Conservation (phyloP, 1,139 yeast genomes). For the Hyphopichia khmerensis region DNA sequence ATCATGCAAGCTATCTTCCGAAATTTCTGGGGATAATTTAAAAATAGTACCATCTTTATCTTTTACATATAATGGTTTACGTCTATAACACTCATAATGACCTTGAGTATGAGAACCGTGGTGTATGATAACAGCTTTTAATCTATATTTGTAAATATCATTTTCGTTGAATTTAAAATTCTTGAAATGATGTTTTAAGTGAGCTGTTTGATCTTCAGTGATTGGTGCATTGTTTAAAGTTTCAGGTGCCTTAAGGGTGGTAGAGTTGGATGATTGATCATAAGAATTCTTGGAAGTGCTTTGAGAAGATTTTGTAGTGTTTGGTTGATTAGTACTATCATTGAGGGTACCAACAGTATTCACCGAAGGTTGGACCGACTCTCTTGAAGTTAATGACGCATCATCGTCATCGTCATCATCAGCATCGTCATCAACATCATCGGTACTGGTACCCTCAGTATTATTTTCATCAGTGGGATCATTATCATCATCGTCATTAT, state of each 20-base stretch:
- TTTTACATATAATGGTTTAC: constrained; percentile 63
- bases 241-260: constrained; percentile 18
- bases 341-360: constrained; percentile 14
- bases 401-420: constrained; percentile 17
- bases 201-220: constrained; percentile 37
- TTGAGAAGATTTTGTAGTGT: neutral
- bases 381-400: constrained; percentile 12
- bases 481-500: constrained; percentile 16
- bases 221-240: constrained; percentile 41
- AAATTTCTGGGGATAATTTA: constrained; percentile 48
- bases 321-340: constrained; percentile 7
- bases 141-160: constrained; percentile 51
- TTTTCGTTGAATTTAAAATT: constrained; percentile 44
- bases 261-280: constrained; percentile 9
- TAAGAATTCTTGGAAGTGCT: constrained; percentile 5
- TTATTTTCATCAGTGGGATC: constrained; percentile 17
- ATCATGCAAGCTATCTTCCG: constrained; percentile 19
- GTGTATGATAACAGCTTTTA: constrained; percentile 78
- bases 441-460: constrained; percentile 13
- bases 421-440: constrained; percentile 17
- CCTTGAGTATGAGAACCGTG: constrained; percentile 89
- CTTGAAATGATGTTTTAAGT: constrained; percentile 38
- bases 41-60: constrained; percentile 46
- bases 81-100: constrained; percentile 80
- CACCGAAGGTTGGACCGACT: constrained; percentile 11